Base-by-base conservation (phyloP, 306 rosid species). In the Begonia peltatifolia region DNA sequence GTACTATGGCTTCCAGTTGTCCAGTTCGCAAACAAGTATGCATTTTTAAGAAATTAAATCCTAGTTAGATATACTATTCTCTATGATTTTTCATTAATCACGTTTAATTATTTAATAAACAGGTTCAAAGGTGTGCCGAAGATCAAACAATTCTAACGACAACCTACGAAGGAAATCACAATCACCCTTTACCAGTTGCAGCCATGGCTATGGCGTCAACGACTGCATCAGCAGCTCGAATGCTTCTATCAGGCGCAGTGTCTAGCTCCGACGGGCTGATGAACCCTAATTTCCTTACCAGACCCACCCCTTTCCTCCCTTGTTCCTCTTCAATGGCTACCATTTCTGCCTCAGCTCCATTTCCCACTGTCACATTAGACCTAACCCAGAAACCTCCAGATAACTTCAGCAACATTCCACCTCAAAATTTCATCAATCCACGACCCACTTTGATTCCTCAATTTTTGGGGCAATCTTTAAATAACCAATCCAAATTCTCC, bases 41-140 rank as follows among this genome's bases (percentile, higher is more conserved):
- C 48, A 44, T 44, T 44, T 44, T 44, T 44, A 0, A 44, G 5
- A 44, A 3, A 10, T 44, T 44, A 30, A 30, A 30, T 30, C 38
- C 38, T 5, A 30, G 1, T 1, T 30, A 4, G 8, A 30, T 20
- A 30, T 30, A 30, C 12, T 12, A 44, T 10, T 44, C 6, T 44
- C 14, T 2, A 10, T 44, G 6, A 10, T 44, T 44, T 44, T 44
- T 6, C 12, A 44, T 44, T 3, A 10, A 2, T 44, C 12, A 9
- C 2, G 14, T 12, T 54, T 15, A 13, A 35, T 25, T 35, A 12
- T 6, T 54, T 12, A 38, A 12, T 49, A 57, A 44, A 74, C 60
- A 87, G 95, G 87, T 87, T 42, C 94, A 83, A 78, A 83, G 89
- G 58, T 80, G 96, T 68, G 84, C 77, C 8, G 79, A 80, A 47